phyloP scores from a whole-genome alignment of 139 green algal genomes.

The Chlamydomonas applanata region DNA sequence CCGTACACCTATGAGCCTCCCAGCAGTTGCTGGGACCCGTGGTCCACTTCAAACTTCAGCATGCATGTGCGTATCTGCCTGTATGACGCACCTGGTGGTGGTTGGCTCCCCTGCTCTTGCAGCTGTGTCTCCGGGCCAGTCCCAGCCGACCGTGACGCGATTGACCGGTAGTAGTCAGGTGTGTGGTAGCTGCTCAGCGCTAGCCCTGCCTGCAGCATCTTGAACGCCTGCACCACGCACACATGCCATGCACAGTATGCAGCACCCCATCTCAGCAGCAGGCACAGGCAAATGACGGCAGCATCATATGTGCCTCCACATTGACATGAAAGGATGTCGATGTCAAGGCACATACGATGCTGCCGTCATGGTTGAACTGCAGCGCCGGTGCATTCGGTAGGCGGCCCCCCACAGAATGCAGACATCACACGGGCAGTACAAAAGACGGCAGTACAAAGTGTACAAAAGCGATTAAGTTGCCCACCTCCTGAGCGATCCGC shows the following conservation, averaged over 20 bases:
- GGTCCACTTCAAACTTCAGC: background rate
- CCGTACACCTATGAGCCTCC: background rate
- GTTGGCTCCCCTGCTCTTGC: background rate
- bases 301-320: background rate
- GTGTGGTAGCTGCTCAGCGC: background rate
- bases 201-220: background rate
- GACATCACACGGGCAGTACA: background rate
- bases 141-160: background rate
- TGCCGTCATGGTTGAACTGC: too few relatives aligned
- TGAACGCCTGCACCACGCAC: slow-evolving; percentile 1
- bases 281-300: too few relatives aligned
- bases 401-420: background rate
- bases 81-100: background rate
- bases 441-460: too few relatives aligned
- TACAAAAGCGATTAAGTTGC: too few relatives aligned
- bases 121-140: background rate
- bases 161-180: background rate
- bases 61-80: too few relatives aligned
- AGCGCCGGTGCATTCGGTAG: too few relatives aligned
- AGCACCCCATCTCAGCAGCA: too few relatives aligned
- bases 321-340: too few relatives aligned
- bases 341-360: too few relatives aligned
- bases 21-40: background rate
- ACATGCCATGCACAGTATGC: too few relatives aligned
- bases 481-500: background rate